Evolutionary conservation across 495 filamentous ascomycete genomes (phyloP).

Genomic region (Lasiosphaeriaceae sp.): DNA sequence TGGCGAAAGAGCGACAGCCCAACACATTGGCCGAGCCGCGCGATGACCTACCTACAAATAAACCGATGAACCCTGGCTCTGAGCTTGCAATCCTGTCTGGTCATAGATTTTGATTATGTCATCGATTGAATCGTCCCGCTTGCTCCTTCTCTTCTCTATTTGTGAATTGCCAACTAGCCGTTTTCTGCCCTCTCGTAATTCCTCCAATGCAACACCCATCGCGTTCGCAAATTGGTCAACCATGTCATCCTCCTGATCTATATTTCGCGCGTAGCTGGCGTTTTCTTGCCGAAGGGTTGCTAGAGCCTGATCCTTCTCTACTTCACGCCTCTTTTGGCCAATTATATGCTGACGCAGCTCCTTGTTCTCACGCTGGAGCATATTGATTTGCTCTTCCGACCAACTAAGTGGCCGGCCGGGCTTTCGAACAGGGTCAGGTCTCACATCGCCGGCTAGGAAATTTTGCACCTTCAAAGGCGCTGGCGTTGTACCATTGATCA

Average conservation of each 20-base stretch:
- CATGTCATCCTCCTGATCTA: not conserved
- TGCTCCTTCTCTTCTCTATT: not conserved
- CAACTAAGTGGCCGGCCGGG: not conserved
- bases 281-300: not conserved
- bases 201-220: not conserved
- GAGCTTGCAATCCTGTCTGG: too few species aligned
- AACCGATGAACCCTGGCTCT: too few species aligned
- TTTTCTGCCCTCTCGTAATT: not conserved
- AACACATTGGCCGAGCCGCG: too few species aligned
- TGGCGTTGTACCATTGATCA: not conserved
- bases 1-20: too few species aligned
- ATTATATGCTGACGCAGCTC: not conserved
- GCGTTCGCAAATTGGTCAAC: not conserved
- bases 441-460: not conserved
- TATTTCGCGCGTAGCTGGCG: not conserved
- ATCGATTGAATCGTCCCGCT: not conserved
- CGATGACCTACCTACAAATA: too few species aligned
- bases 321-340: not conserved
- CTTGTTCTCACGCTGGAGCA: not conserved
- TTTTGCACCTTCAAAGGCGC: not conserved
- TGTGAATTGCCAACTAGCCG: not conserved
- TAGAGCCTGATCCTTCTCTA: not conserved
- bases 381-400: not conserved
- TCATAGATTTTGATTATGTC: not conserved
- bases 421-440: not conserved